phyloP scores from a whole-genome alignment of 2,329 filamentous ascomycete species.

The Hypomyces perniciosus region DNA sequence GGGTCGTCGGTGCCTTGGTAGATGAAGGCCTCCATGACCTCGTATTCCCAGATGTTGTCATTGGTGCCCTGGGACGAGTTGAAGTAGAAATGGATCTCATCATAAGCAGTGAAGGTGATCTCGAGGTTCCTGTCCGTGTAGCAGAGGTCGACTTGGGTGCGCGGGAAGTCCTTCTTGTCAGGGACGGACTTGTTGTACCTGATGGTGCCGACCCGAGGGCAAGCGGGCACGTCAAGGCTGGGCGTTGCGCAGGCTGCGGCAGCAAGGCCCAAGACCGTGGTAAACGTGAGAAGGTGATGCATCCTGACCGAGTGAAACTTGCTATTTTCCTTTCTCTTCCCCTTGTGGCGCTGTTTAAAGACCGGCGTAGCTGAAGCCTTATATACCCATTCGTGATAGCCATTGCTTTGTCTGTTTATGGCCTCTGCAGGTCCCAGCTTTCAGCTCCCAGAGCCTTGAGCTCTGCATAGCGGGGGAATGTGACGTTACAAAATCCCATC shows the following conservation, averaged over 20 bases:
- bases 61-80: constrained; percentile 38
- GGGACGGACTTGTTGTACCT: constrained; percentile 38
- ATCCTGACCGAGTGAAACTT: background rate
- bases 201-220: constrained; percentile 31
- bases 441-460: background rate
- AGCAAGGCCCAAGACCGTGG: constrained; percentile 7
- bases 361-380: background rate
- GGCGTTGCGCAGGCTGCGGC: constrained; percentile 14
- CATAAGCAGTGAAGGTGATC: constrained; percentile 38
- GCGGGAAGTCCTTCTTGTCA: constrained; percentile 33
- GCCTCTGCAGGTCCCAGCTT: background rate
- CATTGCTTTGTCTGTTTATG: background rate
- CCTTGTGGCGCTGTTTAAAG: background rate
- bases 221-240: constrained; percentile 33
- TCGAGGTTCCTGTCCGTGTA: constrained; percentile 36
- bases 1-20: constrained; percentile 40
- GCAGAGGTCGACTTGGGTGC: constrained; percentile 41
- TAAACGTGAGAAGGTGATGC: constrained; percentile 3
- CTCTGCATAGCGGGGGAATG: constrained; percentile 5
- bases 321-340: background rate
- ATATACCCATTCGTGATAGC: background rate
- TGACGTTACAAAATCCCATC: constrained; percentile 12
- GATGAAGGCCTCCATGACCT: constrained; percentile 47
- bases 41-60: constrained; percentile 42
- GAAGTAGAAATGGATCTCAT: constrained; percentile 43